phyloP scores from a whole-genome alignment of 2,329 filamentous ascomycete genomes.

The Epichloe sp. region DNA sequence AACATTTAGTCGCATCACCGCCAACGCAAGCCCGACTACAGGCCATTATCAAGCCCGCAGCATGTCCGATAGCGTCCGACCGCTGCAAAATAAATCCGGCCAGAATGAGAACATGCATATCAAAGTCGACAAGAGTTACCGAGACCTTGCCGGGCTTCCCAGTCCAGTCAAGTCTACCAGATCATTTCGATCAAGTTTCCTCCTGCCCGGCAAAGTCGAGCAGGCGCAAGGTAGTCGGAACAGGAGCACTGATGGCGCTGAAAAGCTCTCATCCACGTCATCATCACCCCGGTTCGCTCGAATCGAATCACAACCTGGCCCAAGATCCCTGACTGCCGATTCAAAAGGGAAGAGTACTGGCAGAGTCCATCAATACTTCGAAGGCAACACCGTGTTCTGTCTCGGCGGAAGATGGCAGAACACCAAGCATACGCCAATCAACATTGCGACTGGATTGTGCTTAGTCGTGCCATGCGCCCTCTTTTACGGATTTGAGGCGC shows the following conservation, averaged over 20 bases:
- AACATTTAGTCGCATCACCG: constrained; percentile 54
- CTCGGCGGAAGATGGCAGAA: constrained; percentile 79
- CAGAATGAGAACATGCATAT: constrained; percentile 31
- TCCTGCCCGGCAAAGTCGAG: constrained; percentile 46
- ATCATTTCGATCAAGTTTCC: constrained; percentile 66
- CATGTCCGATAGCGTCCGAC: constrained; percentile 64
- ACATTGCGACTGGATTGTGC: constrained; percentile 70
- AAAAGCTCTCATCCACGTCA: constrained; percentile 70
- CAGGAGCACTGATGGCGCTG: constrained; percentile 52
- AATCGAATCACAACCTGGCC: constrained; percentile 22
- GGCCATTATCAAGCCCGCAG: constrained; percentile 46
- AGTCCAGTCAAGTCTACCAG: constrained; percentile 57
- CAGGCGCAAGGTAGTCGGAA: constrained; percentile 33
- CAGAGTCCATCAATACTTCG: constrained; percentile 83
- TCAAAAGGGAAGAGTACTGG: constrained; percentile 26
- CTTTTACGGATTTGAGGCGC: constrained; percentile 76
- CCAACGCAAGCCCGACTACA: constrained; percentile 59
- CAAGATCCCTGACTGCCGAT: constrained; percentile 10
- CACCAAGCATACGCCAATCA: constrained; percentile 74
- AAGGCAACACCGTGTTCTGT: constrained; percentile 86
- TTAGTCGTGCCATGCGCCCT: constrained; percentile 67
- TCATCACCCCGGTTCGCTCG: constrained; percentile 56
- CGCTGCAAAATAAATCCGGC: constrained; percentile 43
- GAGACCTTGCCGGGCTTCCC: constrained; percentile 35
- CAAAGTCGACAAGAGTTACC: constrained; percentile 48